phyloP scores from a whole-genome alignment of 495 filamentous ascomycete genomes.

The Cetradonia linearis region DNA sequence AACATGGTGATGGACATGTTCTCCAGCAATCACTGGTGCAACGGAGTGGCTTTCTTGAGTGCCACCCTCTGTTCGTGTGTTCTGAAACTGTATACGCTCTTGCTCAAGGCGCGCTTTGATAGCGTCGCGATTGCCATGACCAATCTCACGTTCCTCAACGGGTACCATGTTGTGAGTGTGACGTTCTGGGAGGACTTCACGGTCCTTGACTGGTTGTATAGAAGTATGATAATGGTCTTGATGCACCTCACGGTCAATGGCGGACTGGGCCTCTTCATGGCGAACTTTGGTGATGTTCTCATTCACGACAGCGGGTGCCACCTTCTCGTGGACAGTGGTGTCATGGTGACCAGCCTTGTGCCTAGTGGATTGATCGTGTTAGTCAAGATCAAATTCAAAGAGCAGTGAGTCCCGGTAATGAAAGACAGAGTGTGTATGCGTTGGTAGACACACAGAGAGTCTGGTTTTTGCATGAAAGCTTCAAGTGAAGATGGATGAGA shows the following conservation, averaged over 20 bases:
- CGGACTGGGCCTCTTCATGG: constrained; percentile 46
- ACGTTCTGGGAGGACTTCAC: constrained; percentile 39
- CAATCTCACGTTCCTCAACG: constrained; percentile 45
- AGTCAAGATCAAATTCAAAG: neutral
- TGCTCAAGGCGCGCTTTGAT: constrained; percentile 36
- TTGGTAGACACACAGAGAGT: constrained; percentile 19
- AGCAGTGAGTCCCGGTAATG: neutral
- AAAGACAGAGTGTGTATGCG: neutral
- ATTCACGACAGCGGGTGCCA: constrained; percentile 48
- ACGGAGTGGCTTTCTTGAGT: constrained; percentile 38
- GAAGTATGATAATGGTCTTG: constrained; percentile 50
- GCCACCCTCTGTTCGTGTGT: constrained; percentile 37
- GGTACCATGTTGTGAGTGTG: constrained; percentile 39
- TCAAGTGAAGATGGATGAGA: constrained; percentile 16
- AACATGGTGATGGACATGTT: constrained; percentile 50
- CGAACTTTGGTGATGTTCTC: constrained; percentile 43
- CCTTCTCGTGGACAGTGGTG: constrained; percentile 51
- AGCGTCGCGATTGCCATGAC: constrained; percentile 41
- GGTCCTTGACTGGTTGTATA: constrained; percentile 42
- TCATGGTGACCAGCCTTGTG: constrained; percentile 46
- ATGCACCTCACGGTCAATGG: constrained; percentile 52
- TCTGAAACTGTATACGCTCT: constrained; percentile 42
- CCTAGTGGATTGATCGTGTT: constrained; percentile 20
- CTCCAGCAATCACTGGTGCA: constrained; percentile 42
- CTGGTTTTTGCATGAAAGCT: constrained; percentile 9